phyloP scores from a whole-genome alignment of 2,329 filamentous ascomycete species.

The Ophiosphaerella korrae region DNA sequence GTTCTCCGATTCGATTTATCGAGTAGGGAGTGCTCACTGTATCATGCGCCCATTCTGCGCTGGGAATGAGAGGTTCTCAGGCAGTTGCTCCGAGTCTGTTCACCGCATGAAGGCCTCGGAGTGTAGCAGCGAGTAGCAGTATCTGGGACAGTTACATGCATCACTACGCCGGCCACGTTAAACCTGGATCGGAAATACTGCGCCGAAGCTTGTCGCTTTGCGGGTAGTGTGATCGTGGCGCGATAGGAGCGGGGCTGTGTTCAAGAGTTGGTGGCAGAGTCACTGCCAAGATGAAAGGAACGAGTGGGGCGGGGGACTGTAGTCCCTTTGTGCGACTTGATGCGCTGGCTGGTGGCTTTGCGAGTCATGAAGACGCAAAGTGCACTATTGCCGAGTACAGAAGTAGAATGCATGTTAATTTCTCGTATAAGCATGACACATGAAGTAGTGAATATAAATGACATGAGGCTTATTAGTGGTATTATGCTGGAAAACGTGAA shows the following conservation, averaged over 20 bases:
- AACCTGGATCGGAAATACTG: neutral
- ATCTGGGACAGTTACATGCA: neutral
- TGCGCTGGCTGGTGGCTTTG: neutral
- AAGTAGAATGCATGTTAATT: too few relatives aligned
- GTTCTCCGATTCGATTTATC: too few relatives aligned
- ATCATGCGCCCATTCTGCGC: too few relatives aligned
- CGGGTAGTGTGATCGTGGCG: neutral
- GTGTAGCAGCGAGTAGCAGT: neutral
- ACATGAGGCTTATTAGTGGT: too few relatives aligned
- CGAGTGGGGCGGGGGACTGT: neutral
- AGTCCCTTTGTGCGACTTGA: neutral
- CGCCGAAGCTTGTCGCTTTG: neutral
- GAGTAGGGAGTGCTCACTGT: too few relatives aligned
- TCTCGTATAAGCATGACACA: too few relatives aligned
- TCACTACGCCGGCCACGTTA: neutral
- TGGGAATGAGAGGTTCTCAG: too few relatives aligned
- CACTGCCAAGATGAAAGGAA: neutral
- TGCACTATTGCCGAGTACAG: too few relatives aligned
- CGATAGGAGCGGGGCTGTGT: neutral
- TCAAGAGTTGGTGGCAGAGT: neutral
- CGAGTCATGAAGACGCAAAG: neutral
- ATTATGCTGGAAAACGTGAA: conserved; percentile 1
- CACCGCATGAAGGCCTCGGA: neutral
- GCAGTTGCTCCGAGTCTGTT: too few relatives aligned
- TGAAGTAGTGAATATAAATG: too few relatives aligned